Base-by-base conservation (phyloP, 768 basidiomycete genomes). In the Multifurca ochricompacta region DNA sequence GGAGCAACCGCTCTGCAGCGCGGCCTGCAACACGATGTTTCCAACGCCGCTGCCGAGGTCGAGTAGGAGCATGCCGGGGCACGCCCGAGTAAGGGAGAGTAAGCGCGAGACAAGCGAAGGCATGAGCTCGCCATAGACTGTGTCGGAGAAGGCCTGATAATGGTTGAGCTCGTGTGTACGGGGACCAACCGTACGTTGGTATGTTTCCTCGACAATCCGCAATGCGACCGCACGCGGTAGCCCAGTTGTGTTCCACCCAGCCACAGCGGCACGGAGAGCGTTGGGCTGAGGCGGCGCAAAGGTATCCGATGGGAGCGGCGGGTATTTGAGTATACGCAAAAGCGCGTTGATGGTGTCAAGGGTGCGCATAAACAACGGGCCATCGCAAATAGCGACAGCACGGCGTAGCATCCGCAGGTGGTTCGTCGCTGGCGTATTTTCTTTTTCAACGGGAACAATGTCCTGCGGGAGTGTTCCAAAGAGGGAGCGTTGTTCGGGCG, bases 101-200 rank as follows among this genome's bases (percentile, higher is more conserved):
- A 85, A 74, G 37, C 78, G 75, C 21, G 76, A 73, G 36, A 79
- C 72, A 60, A 94, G 80, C 56, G 77, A 77, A 2, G 87, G 90
- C 81, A 86, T 85, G 46, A 93, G 79, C 66, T 96, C 94, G 56
- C 88, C 95, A 64, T 92, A 97, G 25, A 87, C 89, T 48, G 85
- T 84, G 63, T 84, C 85, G 50, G 87, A 83, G 73, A 94, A 83
- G 28, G 89, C 81, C 63, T 81, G 79, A 67, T 97, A 94, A 61
- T 83, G 80, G 64, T 78, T 83, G 50, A 98, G 76, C 53, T 77
- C 78, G 48, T 81, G 79, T n/a, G 93, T 81, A 62, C 88, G 81
- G 0, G 96, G 96, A 5, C 94, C 94, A 1, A 97, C 93, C 16
- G 83, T 81, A 25, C 96, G 81, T 64, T 97, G 91, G 64, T 99